phyloP scores from a whole-genome alignment of 208 protist species.

The Lotmaria passim region DNA sequence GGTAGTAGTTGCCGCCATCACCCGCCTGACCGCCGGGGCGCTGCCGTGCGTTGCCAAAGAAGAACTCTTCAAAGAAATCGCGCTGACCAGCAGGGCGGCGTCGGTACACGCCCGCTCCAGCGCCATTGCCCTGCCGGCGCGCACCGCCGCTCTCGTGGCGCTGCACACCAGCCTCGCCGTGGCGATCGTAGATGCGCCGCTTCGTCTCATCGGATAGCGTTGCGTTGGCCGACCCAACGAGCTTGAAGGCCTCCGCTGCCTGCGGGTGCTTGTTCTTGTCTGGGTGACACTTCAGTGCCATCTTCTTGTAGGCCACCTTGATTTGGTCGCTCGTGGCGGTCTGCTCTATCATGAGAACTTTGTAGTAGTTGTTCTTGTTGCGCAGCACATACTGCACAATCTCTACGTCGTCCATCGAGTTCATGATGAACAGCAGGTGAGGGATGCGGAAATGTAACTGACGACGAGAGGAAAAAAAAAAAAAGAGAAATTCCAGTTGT shows the following conservation, averaged over 20 bases:
- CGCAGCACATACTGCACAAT: conserved; percentile 82
- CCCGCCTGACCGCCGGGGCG: not conserved
- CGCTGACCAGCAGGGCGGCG: conserved; percentile 27
- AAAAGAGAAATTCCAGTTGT: not conserved
- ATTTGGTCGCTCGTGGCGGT: conserved; percentile 69
- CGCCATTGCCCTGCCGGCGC: conserved; percentile 27
- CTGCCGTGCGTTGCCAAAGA: conserved; percentile 47
- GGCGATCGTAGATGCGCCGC: conserved; percentile 81
- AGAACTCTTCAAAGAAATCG: conserved; percentile 86
- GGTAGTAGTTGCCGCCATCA: conserved; percentile 23
- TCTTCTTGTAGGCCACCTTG: conserved; percentile 87
- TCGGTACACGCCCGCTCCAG: conserved; percentile 17
- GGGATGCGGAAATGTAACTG: no score
- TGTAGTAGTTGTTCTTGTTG: conserved; percentile 82
- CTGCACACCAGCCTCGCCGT: conserved; percentile 81
- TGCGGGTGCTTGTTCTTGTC: conserved; percentile 89
- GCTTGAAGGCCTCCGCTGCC: conserved; percentile 90
- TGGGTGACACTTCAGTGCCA: conserved; percentile 90
- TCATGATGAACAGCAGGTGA: conserved; percentile 33
- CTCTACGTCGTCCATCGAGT: conserved; percentile 64
- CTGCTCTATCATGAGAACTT: conserved; percentile 71
- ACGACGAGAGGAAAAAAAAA: conserved; percentile 10
- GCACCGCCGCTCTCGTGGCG: conserved; percentile 73
- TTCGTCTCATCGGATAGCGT: conserved; percentile 80
- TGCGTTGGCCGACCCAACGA: conserved; percentile 77